Base-by-base conservation (phyloP, 192 early-diverging fungal species). In the Coemansia sp. region DNA sequence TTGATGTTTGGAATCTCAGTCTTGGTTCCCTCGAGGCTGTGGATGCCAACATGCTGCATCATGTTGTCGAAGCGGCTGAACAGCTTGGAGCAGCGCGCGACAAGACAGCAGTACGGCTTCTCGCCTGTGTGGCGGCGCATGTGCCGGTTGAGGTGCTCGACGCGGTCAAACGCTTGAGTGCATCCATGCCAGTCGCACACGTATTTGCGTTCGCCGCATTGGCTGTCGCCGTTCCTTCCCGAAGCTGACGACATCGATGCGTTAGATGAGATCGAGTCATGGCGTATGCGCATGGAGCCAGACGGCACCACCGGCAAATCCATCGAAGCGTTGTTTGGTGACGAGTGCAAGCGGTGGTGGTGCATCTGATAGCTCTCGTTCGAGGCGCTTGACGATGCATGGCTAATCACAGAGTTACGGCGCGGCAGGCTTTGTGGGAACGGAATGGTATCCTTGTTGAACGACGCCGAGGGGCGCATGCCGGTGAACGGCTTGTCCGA, bases 11-110 rank as follows among this genome's bases (percentile, higher is more conserved):
- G 78, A n/a, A 81, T 76, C 52, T 73, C 73, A 61, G 84, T 78
- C 64, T 85, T 79, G 35, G 21, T 49, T 15, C 84, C 84, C 30
- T 81, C 76, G 60, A 76, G 39, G 34, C 55, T 77, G 68, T 92
- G 91, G 38, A 89, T 92, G 48, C 90, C 89, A 11, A 89, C 90
- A 55, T 92, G 91, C 67, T 92, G 91, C 81, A 92, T 89, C 91
- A 92, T 92, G 62, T 92, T 92, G 67, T 92, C 91, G 62, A 90
- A 92, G 21, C 91, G 85, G 77, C 88, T 89, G 56, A 92, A 92
- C 71, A 85, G 81, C 39, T 88, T 84, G 60, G 78, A 73, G 65
- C 91, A 92, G 15, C 76, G 84, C 43, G 88, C 83, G 14, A 89
- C 84, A 12, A 92, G 78, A 41, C 91, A 92, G 62, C 87, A 78